Base-by-base conservation (phyloP, 2,329 filamentous ascomycete species). In the Ophiostoma sp. region DNA sequence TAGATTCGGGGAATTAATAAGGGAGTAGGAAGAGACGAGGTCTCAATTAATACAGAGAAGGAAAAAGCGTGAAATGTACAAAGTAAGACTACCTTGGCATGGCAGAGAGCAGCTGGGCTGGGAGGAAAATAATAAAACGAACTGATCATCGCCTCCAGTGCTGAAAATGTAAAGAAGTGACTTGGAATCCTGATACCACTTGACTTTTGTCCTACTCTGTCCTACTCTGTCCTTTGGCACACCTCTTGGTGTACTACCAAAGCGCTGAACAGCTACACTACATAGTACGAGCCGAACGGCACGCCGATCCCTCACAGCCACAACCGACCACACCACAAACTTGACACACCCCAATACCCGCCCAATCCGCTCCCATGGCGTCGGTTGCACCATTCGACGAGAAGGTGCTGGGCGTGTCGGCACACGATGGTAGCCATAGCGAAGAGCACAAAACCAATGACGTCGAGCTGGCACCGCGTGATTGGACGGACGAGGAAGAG, bases 1-100 rank as follows among this genome's bases (percentile, higher is more conserved):
- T 27, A n/a, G n/a, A n/a, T n/a, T 57, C 52, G 23, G 52, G 20
- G 44, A 48, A 48, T 48, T n/a, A 48, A 48, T 5, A 20, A 27
- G 3, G 17, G 52, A 57, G 5, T n/a, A 20, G 20, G 44, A 20
- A 57, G 7, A 57, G 52, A 57, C 4, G 11, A 57, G 27, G 13
- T 27, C 4, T 85, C 83, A 27, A 57, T 27, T 13, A 57, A 57
- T 2, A 57, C 8, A 57, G 8, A 57, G n/a, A 27, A 23, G 8
- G n/a, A 57, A 27, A 4, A 27, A 10, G 23, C 4, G 27, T 20
- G n/a, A 27, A 57, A 23, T 23, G n/a, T 27, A 27, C 11, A 57
- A 27, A 57, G 52, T 57, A 57, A 8, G 4, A 52, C 4, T 23
- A 6, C 8, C 10, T 13, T 57, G 23, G 52, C 23, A 27, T 27